Conservation (phyloP, 1,139 yeast species). For the Pichia norvegensis region DNA sequence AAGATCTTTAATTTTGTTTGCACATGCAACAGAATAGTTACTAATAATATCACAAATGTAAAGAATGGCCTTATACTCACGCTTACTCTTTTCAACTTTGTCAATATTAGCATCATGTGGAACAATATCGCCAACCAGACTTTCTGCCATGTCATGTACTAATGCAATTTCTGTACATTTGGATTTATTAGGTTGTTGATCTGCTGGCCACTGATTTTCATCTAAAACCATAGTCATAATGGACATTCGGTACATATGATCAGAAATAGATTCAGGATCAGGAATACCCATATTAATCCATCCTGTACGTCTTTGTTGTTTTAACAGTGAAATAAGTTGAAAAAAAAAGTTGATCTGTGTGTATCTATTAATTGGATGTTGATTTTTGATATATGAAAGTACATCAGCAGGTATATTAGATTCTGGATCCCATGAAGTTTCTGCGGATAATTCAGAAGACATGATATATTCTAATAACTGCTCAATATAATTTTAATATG, state of each 20-base stretch:
- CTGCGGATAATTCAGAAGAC: constrained; percentile 5
- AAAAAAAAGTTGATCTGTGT: constrained; percentile 51
- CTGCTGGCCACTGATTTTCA: constrained; percentile 28
- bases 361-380: constrained; percentile 11
- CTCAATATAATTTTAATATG: too few relatives aligned
- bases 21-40: constrained; percentile 57
- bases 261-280: constrained; percentile 68
- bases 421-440: constrained; percentile 48
- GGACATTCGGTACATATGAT: constrained; percentile 97
- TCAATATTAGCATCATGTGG: constrained; percentile 54
- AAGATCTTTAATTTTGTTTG: constrained; percentile 58
- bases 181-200: constrained; percentile 20
- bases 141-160: constrained; percentile 91
- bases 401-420: constrained; percentile 49
- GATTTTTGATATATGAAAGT: constrained; percentile 32
- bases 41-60: constrained; percentile 55
- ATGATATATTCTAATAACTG: not conserved
- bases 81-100: constrained; percentile 57
- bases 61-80: constrained; percentile 69
- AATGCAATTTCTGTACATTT: constrained; percentile 79
- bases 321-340: constrained; percentile 67
- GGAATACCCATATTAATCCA: constrained; percentile 78
- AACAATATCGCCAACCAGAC: constrained; percentile 90
- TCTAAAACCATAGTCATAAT: constrained; percentile 71
- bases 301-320: constrained; percentile 83